Evolutionary conservation across 2,329 filamentous ascomycete species (phyloP).

Genomic region (Huntiella savannae): DNA sequence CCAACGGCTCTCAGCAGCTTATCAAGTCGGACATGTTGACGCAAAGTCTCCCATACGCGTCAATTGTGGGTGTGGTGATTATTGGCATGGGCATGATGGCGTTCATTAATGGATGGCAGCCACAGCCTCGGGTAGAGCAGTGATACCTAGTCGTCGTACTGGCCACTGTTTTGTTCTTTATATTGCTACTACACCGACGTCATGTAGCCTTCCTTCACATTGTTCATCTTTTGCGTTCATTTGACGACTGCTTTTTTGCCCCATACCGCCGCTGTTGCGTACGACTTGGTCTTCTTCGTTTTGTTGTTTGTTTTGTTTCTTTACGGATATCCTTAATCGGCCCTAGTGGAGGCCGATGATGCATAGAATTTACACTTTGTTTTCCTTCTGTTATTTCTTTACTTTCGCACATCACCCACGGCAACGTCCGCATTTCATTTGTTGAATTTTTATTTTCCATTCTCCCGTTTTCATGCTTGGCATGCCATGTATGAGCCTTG

Average conservation of each 20-base stretch:
- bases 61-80: slow-evolving; percentile 64
- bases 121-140: slow-evolving; percentile 18
- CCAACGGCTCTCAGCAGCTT: slow-evolving; percentile 5
- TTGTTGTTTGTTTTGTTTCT: slow-evolving; percentile 2
- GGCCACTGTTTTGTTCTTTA: background rate
- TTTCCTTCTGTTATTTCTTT: background rate
- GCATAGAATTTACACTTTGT: slow-evolving; percentile 1
- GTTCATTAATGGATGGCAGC: slow-evolving; percentile 68
- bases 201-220: background rate
- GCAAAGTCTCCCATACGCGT: slow-evolving; percentile 53
- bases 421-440: no score
- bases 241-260: background rate
- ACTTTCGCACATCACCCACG: no score
- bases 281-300: background rate
- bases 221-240: background rate
- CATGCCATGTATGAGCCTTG: no score
- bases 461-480: no score
- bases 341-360: background rate
- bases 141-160: background rate
- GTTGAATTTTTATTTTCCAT: no score
- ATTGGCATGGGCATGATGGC: slow-evolving; percentile 72
- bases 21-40: slow-evolving; percentile 17
- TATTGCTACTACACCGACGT: background rate
- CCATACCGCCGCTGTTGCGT: background rate
- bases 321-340: background rate